Evolutionary conservation across 768 basidiomycete species (phyloP).

Genomic region (Leccinum sublutescens): DNA sequence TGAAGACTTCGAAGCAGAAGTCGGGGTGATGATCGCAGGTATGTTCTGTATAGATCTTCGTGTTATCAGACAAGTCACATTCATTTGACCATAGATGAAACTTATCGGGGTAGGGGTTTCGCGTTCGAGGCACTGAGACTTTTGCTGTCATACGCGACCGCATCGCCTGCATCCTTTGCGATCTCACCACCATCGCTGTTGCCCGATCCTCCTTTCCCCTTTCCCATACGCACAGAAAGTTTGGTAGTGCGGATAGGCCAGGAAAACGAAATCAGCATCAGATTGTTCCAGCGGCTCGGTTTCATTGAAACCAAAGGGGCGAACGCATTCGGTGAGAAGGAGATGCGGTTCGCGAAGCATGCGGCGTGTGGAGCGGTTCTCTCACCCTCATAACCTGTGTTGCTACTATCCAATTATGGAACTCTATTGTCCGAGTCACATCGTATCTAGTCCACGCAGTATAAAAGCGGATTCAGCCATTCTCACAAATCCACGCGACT

Average conservation of each 20-base stretch:
- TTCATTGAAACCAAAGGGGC: constrained; percentile 67
- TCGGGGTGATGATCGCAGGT: constrained; percentile 94
- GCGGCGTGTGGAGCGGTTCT: background rate
- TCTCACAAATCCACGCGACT: background rate
- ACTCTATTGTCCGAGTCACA: constrained; percentile 19
- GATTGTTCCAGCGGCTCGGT: constrained; percentile 73
- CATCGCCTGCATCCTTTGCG: constrained; percentile 28
- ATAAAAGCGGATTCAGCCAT: background rate
- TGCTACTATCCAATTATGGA: constrained; percentile 2
- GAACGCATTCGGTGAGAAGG: constrained; percentile 79
- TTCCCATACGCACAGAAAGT: constrained; percentile 42
- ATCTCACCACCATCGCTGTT: constrained; percentile 14
- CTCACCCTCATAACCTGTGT: constrained; percentile 2
- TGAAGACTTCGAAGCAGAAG: constrained; percentile 67
- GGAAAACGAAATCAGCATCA: constrained; percentile 65
- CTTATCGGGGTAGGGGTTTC: constrained; percentile 66
- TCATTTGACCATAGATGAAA: constrained; percentile 46
- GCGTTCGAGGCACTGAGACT: constrained; percentile 63
- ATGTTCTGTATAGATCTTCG: background rate
- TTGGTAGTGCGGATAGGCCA: constrained; percentile 73
- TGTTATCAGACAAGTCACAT: background rate
- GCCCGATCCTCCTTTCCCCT: constrained; percentile 35
- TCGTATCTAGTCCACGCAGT: background rate
- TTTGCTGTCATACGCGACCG: constrained; percentile 68
- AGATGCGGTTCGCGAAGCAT: constrained; percentile 53